Evolutionary conservation across 2,329 filamentous ascomycete genomes (phyloP), one percentile per base, ranked within the genome.

Genomic region (Atkinsonella hypoxylon): DNA sequence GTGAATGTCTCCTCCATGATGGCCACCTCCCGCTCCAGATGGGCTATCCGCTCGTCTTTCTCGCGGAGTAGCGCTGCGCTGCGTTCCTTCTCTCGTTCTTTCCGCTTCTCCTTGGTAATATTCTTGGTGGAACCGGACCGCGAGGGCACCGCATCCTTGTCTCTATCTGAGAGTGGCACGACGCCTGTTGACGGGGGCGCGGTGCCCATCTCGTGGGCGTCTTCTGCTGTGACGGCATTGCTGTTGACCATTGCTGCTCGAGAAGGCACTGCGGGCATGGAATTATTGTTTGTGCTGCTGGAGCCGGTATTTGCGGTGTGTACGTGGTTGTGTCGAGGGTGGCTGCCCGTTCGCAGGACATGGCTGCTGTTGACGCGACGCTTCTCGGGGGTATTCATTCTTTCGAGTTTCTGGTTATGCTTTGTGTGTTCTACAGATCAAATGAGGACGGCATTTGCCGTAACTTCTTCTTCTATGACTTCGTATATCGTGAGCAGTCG

Each of bases 1-100:
- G 67, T 64, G 60, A 81, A 80, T 59, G 79, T 76, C 50, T 61
- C 60, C 59, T 78, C 73, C 71, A 79, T 76, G 32, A 70, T 62
- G 13, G 59, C 63, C 51, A 81, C 68, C 59, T 81, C 77, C 45
- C 66, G 68, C 61, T 79, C 70, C 42, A 82, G 71, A 42, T 69
- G 63, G 8, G 70, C 67, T 54, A 82, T 80, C 55, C 70, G 71
- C 50, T 70, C 65, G 59, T 81, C 76, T 58, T 74, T 75, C 34
- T 75, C 72, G 49, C 66, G 64, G 18, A 71, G 58, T 18, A 67
- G 59, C 45, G 42, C 31, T 11, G 48, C 30, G 39, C 52, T 49
- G 54, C 52, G 6, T 9, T 45, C 43, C n/a, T 26, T 32, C n/a
- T 34, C 44, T 15, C 34, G 11, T 53, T 50, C 51, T 48, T 51